Evolutionary conservation across 371 early-diverging fungal species (phyloP), one percentile per base, ranked within the genome.

Genomic region (Rhizopus stolonifer): DNA sequence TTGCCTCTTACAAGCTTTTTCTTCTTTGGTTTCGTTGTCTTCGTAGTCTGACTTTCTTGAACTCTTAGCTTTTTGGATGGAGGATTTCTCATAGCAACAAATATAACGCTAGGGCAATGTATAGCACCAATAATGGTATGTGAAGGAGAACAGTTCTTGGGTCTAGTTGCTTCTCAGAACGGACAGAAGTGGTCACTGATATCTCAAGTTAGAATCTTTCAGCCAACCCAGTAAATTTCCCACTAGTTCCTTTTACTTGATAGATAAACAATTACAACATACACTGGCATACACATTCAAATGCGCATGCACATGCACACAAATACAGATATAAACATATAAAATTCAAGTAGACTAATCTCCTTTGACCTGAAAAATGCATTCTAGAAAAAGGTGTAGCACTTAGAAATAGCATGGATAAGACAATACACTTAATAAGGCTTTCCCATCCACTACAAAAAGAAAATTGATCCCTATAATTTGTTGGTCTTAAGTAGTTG

Each of bases 311-410:
- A 21, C 47, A 47, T 18, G 31, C 46, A 46, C 46, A 46, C 46
- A 46, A 26, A 46, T 17, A 46, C 47, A 47, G 32, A 47, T 21
- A 47, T 33, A 47, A 33, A 47, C 47, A 47, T 47, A 47, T 47
- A 15, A 47, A 32, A 21, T 33, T 32, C 21, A n/a, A n/a, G n/a
- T n/a, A n/a, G n/a, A n/a, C n/a, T n/a, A n/a, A n/a, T n/a, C n/a
- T n/a, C n/a, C n/a, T n/a, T n/a, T n/a, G n/a, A n/a, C n/a, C n/a
- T n/a, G n/a, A n/a, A 46, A 52, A 52, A 49, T 52, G 31, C 52
- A 52, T 52, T 52, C 43, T 32, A 52, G 52, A 8, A 52, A 52
- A 52, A 52, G 52, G 52, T 43, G 52, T 52, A 43, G 33, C 52
- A 43, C 52, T 52, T 17, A 43, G 45, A 32, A 52, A 52, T 52